Conservation (phyloP, 1,284 basidiomycete genomes). For the Xerocomus minutiporus region DNA sequence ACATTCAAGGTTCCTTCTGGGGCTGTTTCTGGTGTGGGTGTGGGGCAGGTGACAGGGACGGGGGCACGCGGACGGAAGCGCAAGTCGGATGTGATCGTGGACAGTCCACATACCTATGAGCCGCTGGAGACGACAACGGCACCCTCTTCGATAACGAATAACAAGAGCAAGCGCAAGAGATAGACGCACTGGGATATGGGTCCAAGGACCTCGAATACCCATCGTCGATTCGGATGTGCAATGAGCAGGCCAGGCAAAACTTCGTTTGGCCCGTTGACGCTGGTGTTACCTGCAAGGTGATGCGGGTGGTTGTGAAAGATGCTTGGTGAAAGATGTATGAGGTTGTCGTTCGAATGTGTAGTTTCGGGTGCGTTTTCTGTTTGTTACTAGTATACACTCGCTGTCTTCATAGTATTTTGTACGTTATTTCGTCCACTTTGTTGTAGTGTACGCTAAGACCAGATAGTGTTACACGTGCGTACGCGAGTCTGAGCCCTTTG, state of each 20-base stretch:
- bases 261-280: background rate
- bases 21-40: background rate
- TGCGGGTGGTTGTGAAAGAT: background rate
- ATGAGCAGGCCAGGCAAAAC: background rate
- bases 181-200: constrained; percentile 7
- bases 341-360: background rate
- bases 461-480: too few relatives aligned
- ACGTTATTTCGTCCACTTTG: background rate
- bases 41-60: background rate
- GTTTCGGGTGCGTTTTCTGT: background rate
- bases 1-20: constrained; percentile 6
- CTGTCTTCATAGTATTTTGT: background rate
- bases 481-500: too few relatives aligned
- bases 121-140: background rate
- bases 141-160: constrained; percentile 7
- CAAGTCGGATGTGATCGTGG: constrained; percentile 41
- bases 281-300: background rate
- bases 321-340: too few relatives aligned
- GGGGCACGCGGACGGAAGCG: constrained; percentile 38
- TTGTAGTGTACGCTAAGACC: background rate
- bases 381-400: background rate
- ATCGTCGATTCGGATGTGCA: background rate
- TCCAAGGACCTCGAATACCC: background rate
- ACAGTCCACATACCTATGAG: constrained; percentile 15
- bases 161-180: constrained; percentile 28